Evolutionary conservation across 345 rosid genomes (phyloP), one percentile per base, ranked within the genome.

Genomic region (Salix dunnii): DNA sequence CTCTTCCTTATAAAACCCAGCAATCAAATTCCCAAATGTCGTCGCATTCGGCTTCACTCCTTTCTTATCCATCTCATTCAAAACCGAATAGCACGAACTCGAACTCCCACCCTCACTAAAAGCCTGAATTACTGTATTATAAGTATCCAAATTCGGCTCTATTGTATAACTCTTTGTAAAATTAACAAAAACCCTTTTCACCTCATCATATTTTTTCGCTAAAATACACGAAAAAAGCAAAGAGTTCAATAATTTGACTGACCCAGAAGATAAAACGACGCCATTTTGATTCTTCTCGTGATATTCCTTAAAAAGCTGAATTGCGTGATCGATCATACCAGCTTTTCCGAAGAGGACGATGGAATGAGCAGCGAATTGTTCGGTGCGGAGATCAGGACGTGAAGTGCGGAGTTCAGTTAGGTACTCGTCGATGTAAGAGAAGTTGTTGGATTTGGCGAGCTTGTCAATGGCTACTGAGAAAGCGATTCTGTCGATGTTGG

Each of bases 261-360:
- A 85, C 2, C 90, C 80, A n/a, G 81, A n/a, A 4, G n/a, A 40
- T 38, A 77, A 23, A 35, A 87, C 79, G 5, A 81, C 91, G 18
- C 63, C 40, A 12, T 64, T 27, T 14, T 64, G 35, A 64, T 64
- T 64, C 67, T 7, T 30, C 67, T 74, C 79, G 64, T 91, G 91
- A 21, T 86, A 77, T 40, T 93, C 90, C 46, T 83, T 68, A 79
- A 93, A 93, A 1, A 89, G 75, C 25, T 78, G 61, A 46, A 89
- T 40, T 12, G 97, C 93, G 71, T 87, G 90, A 18, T 89, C 86
- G 51, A 88, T 71, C 99, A 92, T 93, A 53, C 84, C 83, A 14
- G 97, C 97, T 75, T 92, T 93, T 42, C 91, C 99, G 74, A 83
- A 96, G 3, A 96, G 87, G 76, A 91, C 79, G 70, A 92, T 87